Percentiles rank a stretch among this genome's conserved stretches.
phyloP scores from a whole-genome alignment of 2,329 filamentous ascomycete genomes.

The Aspergillus felis region DNA sequence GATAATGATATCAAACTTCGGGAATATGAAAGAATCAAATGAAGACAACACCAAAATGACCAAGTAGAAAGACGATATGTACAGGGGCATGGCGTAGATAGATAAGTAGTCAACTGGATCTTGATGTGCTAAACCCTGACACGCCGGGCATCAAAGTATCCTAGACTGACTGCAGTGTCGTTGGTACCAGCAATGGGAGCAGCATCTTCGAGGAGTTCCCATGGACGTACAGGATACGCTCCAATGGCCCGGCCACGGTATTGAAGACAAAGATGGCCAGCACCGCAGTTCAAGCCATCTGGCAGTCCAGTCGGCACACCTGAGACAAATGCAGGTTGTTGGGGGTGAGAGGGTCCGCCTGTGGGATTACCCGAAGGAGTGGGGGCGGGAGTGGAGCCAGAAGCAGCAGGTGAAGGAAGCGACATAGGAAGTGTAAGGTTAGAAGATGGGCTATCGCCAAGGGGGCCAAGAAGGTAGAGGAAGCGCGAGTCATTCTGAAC shows the following conservation, averaged over 20 bases:
- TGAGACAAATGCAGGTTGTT: conserved; percentile 12
- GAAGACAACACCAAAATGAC: not conserved
- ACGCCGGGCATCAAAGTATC: conserved; percentile 40
- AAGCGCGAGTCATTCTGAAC: conserved; percentile 39
- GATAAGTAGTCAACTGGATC: not conserved
- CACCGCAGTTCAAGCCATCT: conserved; percentile 25
- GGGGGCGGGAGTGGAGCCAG: conserved; percentile 26
- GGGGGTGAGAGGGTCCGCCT: conserved; percentile 11
- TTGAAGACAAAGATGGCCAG: conserved; percentile 36
- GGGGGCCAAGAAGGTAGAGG: conserved; percentile 40
- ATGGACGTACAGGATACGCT: conserved; percentile 35
- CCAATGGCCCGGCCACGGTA: conserved; percentile 33
- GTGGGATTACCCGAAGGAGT: conserved; percentile 24
- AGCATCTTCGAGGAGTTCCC: conserved; percentile 45
- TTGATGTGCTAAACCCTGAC: conserved; percentile 22
- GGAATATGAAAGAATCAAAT: not conserved
- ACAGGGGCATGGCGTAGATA: not conserved
- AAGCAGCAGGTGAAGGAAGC: conserved; percentile 29
- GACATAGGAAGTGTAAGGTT: conserved; percentile 23
- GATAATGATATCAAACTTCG: conserved; percentile 4
- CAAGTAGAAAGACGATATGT: not conserved
- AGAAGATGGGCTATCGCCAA: conserved; percentile 20
- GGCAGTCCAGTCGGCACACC: conserved; percentile 11
- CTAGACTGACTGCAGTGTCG: conserved; percentile 42
- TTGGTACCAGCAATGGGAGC: conserved; percentile 43